phyloP scores from a whole-genome alignment of 1,284 basidiomycete species.

The Stygiomarasmius scandens region DNA sequence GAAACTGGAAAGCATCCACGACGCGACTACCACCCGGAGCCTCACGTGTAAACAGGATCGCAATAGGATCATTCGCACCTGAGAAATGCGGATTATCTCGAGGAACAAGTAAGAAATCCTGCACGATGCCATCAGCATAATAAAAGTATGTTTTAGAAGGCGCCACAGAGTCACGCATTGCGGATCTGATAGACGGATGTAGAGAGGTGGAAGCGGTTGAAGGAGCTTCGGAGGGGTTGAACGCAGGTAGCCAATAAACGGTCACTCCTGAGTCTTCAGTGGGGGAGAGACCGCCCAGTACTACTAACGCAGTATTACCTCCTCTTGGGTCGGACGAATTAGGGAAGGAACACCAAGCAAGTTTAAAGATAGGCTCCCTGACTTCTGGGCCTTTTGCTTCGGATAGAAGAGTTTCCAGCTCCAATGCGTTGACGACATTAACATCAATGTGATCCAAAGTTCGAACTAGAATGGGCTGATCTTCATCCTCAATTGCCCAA shows the following conservation, averaged over 20 bases:
- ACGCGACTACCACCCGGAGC: constrained; percentile 41
- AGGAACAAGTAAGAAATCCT: constrained; percentile 83
- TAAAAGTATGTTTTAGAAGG: constrained; percentile 66
- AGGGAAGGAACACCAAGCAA: constrained; percentile 81
- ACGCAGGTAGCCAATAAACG: constrained; percentile 72
- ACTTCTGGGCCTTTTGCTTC: constrained; percentile 16
- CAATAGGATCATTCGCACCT: constrained; percentile 70
- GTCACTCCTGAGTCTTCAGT: constrained; percentile 69
- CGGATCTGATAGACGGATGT: constrained; percentile 58
- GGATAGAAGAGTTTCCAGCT: constrained; percentile 46
- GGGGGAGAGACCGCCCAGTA: constrained; percentile 75
- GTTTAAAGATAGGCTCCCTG: constrained; percentile 87
- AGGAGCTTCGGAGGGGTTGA: constrained; percentile 58
- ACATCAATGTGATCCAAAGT: constrained; percentile 66
- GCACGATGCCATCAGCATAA: constrained; percentile 58
- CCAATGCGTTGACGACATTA: constrained; percentile 48
- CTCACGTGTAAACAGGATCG: constrained; percentile 59
- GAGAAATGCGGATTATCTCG: constrained; percentile 73
- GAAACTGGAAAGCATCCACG: constrained; percentile 57
- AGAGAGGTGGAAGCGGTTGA: constrained; percentile 36
- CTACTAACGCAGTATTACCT: constrained; percentile 71
- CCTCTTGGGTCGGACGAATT: constrained; percentile 64
- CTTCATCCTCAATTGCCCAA: constrained; percentile 84
- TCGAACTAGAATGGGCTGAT: constrained; percentile 79
- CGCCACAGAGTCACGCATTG: constrained; percentile 64